Conservation (phyloP, 1,139 yeast species). For the Yamadazyma friedrichii region DNA sequence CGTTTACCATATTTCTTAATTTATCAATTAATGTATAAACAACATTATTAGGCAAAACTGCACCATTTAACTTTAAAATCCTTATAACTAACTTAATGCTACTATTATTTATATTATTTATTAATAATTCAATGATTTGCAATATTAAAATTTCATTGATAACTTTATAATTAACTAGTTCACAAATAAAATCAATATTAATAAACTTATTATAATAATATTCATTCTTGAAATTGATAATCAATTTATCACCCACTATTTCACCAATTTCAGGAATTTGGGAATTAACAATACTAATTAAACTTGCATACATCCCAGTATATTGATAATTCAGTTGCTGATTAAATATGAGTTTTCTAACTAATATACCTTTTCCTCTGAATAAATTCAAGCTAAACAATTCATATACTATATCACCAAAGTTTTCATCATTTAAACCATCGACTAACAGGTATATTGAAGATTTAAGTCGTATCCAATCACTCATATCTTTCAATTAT, state of each 20-base stretch:
- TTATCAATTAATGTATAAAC: conserved; percentile 57
- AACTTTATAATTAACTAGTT: conserved; percentile 64
- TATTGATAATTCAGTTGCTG: conserved; percentile 41
- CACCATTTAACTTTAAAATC: conserved; percentile 26
- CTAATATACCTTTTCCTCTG: conserved; percentile 61
- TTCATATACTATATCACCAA: conserved; percentile 46
- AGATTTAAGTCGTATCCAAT: conserved; percentile 54
- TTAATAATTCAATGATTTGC: conserved; percentile 60
- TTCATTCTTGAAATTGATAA: conserved; percentile 58
- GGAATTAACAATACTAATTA: conserved; percentile 61
- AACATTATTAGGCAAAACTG: conserved; percentile 24
- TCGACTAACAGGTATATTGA: conserved; percentile 49
- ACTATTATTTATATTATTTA: conserved; percentile 53
- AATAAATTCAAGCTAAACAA: conserved; percentile 54
- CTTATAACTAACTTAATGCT: conserved; percentile 24
- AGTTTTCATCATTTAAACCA: conserved; percentile 44
- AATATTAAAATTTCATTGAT: conserved; percentile 61
- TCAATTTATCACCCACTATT: conserved; percentile 50
- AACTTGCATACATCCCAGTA: conserved; percentile 55
- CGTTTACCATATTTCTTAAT: conserved; percentile 59
- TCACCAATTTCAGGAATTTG: conserved; percentile 72
- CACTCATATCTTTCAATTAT: not conserved
- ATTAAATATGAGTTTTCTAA: conserved; percentile 55
- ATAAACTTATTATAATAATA: conserved; percentile 45
- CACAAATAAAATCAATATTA: conserved; percentile 57